These are phyloP conservation scores for Tetrahymena elliotti DNA, from an alignment of 73 alveolate species.

Conservation along the genomic window DNA sequence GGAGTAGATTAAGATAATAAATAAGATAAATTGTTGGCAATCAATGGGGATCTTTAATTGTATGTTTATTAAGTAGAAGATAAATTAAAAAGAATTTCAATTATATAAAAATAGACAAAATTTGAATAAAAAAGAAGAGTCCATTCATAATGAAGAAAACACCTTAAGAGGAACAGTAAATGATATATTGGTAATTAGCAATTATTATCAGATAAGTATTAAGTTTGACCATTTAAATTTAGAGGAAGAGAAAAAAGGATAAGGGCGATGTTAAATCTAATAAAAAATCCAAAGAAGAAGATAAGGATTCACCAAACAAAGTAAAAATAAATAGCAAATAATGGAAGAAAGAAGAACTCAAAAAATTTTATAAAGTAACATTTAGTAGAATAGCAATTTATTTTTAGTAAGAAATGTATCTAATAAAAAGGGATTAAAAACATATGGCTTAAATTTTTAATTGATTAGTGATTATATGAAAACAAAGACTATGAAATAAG, in stretches of 20 bases:
- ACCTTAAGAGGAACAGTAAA: neutral
- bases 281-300: neutral
- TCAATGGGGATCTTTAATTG: neutral
- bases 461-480: neutral
- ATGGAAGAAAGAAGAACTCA: neutral
- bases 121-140: neutral
- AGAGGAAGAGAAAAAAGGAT: neutral
- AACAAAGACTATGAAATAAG: neutral
- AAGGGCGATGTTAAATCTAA: neutral
- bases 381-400: no score
- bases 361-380: neutral
- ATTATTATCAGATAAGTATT: neutral
- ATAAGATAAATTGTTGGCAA: neutral
- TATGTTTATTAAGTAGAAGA: neutral
- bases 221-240: neutral
- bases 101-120: neutral
- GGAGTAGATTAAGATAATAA: neutral
- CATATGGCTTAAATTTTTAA: neutral
- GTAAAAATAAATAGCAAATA: neutral
- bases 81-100: neutral
- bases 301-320: neutral
- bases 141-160: neutral
- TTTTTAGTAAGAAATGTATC: neutral
- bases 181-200: neutral
- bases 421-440: neutral